Base-by-base conservation (phyloP, 1,284 basidiomycete species). In the Ceratobasidium sp. region DNA sequence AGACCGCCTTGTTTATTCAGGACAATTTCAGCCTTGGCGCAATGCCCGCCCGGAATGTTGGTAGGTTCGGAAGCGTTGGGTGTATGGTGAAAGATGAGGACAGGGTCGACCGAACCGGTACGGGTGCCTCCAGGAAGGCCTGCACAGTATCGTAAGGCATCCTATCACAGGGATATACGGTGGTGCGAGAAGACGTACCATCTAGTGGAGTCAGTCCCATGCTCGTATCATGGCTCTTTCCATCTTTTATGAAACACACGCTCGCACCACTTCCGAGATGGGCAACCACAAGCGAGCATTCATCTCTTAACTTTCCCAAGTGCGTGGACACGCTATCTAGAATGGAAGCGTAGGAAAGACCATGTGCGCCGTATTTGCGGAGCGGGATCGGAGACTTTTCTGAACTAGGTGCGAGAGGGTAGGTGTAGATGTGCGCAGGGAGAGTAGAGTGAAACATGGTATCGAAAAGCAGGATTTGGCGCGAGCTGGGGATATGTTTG, bases 351-450 rank as follows among this genome's bases (percentile, higher is more conserved):
- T 86, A 86, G 11, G 82, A 84, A 7, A 85, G 85, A 3, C 95
- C 95, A 80, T 97, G 95, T 83, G 96, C 96, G 33, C 95, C 95
- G 81, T 96, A 96, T 83, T 95, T 95, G 81, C 90, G 90, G 58
- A 96, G 85, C 0, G 93, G 92, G 77, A 88, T 85, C 2, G 88
- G 87, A 49, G 89, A 84, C 74, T 87, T 84, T 0, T 92, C 90
- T 23, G 91, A 83, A 6, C 87, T 84, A 75, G 88, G 89, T 74
- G 92, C 86, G 69, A 96, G 91, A 0, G 94, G 89, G 81, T 95
- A 96, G 63, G 89, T 92, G 67, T 91, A 89, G 71, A 95, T 90
- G 80, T 94, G 90, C 5, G 84, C 81, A 0, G 93, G 92, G 17
- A 96, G 88, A 8, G 92, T 89, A 60, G 87, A 87, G 82, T 97